Base-by-base conservation (phyloP, 768 basidiomycete species). In the Mycena galericulata region DNA sequence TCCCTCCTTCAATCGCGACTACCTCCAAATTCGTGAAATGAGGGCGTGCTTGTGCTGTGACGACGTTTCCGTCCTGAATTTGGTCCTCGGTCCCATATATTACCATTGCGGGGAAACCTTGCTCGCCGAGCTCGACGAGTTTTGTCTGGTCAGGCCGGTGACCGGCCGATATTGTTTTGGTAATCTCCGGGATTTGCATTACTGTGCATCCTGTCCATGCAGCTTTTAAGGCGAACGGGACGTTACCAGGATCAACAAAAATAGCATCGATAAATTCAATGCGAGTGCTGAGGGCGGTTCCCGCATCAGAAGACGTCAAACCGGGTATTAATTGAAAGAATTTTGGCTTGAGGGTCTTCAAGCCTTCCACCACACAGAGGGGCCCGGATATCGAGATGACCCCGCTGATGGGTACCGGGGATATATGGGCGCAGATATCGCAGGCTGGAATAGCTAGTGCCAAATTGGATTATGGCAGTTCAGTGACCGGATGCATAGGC, bases 341-440 rank as follows among this genome's bases (percentile, higher is more conserved):
- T 43, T 26, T 36, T 9, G 70, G 67, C 26, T 51, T 64, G 15
- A 72, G 27, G 0, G 70, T 72, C 32, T 72, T 56, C 0, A 6
- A 15, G 6, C 53, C 58, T 8, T 45, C 62, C 0, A 24, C 40
- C n/a, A 49, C 62, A 24, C 62, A 65, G 18, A 72, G 63, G 4
- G 70, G 40, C 1, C 70, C 70, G 49, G 36, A 22, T 22, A 72
- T 57, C 22, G 70, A 67, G 17, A 72, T 58, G 11, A 43, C 63
- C 4, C 67, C 70, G 18, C 58, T 26, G 24, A 72, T 22, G 22
- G 70, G 70, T 27, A 53, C 54, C 1, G 70, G 70, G 20, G 70
- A 68, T 5, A 72, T 65, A 24, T 72, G 47, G 24, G 70, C 30
- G 30, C 70, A 72, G 40, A 72, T 72, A 34, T 72, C 67, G 26